Conservation (phyloP, 345 rosid genomes). For the Citrus unshiu region DNA sequence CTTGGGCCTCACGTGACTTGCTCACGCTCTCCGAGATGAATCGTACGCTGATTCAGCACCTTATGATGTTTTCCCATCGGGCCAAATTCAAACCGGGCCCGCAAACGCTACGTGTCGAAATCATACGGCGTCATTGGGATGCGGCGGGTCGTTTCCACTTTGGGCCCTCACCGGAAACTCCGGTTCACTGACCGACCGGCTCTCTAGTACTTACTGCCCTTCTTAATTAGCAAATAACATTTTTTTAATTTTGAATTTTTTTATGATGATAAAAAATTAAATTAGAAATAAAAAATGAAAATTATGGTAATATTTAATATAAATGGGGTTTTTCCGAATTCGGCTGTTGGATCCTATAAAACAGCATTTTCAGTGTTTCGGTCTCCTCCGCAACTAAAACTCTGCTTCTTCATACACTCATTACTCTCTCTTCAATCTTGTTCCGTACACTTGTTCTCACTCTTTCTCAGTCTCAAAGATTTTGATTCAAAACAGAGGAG, state of each 20-base stretch:
- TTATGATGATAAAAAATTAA: too few species aligned
- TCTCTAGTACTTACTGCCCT: too few species aligned
- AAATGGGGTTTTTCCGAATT: slow-evolving; percentile 21
- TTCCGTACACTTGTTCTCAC: not conserved
- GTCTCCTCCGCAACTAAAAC: slow-evolving; percentile 20
- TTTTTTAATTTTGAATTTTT: too few species aligned
- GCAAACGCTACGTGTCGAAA: slow-evolving; percentile 30
- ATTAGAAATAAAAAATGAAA: too few species aligned
- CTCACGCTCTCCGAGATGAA: slow-evolving; percentile 34
- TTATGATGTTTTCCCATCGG: slow-evolving; percentile 13
- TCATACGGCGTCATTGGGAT: slow-evolving; percentile 25
- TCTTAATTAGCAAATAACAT: too few species aligned
- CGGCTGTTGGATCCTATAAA: slow-evolving; percentile 64
- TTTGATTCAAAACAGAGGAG: too few species aligned
- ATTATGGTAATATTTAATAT: not conserved
- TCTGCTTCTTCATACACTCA: slow-evolving; percentile 7
- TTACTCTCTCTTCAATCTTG: not conserved
- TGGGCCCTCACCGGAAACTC: slow-evolving; percentile 20
- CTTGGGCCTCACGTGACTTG: slow-evolving; percentile 84
- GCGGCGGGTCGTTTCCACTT: slow-evolving; percentile 36
- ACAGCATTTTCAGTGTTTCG: slow-evolving; percentile 37
- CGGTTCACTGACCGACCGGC: slow-evolving; percentile 9
- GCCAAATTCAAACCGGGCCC: slow-evolving; percentile 6
- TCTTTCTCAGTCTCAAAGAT: not conserved
- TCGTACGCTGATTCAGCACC: slow-evolving; percentile 44